phyloP scores from a whole-genome alignment of 164 flowering plant species.

The Vitis vinifera region DNA sequence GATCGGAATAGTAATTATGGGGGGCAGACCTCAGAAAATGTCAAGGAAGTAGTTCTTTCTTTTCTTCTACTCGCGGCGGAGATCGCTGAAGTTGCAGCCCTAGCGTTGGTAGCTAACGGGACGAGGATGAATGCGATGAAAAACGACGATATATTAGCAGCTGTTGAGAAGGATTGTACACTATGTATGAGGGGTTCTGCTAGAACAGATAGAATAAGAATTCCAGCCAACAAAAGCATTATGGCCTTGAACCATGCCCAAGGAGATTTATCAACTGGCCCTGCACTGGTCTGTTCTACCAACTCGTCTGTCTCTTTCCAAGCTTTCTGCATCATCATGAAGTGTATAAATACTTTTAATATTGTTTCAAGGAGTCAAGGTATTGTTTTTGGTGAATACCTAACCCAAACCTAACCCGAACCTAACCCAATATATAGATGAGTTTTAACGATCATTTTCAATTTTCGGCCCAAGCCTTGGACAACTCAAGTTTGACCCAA shows the following conservation, averaged over 20 bases:
- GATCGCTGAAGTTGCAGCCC: conserved; percentile 29
- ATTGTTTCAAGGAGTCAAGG: too few species aligned
- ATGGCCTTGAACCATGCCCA: conserved; percentile 10
- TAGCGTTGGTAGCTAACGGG: conserved; percentile 32
- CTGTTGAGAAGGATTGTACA: conserved; percentile 28
- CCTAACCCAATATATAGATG: too few species aligned
- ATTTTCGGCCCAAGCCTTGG: too few species aligned
- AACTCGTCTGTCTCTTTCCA: conserved; percentile 10
- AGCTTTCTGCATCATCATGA: conserved; percentile 6
- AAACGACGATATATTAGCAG: conserved; percentile 29
- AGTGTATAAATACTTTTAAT: too few species aligned
- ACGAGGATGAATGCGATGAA: conserved; percentile 27
- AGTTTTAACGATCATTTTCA: too few species aligned
- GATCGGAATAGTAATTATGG: too few species aligned
- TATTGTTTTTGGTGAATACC: too few species aligned
- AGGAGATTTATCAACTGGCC: neutral
- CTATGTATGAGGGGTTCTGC: conserved; percentile 37
- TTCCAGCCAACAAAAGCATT: conserved; percentile 17
- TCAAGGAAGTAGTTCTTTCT: conserved; percentile 28
- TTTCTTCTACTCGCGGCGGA: conserved; percentile 22
- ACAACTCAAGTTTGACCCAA: too few species aligned
- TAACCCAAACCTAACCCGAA: too few species aligned
- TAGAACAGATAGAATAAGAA: conserved; percentile 14
- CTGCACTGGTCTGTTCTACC: neutral
- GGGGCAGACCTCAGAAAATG: conserved; percentile 36